Base-by-base conservation (phyloP, 768 basidiomycete genomes). In the Suillus subaureus region DNA sequence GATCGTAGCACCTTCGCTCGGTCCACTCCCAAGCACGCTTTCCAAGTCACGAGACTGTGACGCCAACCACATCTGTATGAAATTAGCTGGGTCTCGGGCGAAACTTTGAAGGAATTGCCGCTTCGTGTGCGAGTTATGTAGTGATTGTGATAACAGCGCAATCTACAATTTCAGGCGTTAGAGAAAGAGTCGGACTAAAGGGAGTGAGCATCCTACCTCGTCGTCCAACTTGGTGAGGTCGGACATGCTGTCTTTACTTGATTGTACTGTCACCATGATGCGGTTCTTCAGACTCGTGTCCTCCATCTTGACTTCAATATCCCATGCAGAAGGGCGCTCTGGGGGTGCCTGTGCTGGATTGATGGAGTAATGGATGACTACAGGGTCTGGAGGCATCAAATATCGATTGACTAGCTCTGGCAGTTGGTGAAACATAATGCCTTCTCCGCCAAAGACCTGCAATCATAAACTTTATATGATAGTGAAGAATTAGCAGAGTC, bases 231-330 rank as follows among this genome's bases (percentile, higher is more conserved):
- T 9, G 35, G 35, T 9, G 35, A 35, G 35, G 35, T 86, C 85
- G 66, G 87, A 86, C 6, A 83, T 78, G 58, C 89, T 9, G 35
- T 35, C 35, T 35, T 35, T 35, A 35, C 35, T 35, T 35, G 35
- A 35, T 9, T 35, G 35, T 8, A 9, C 35, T 9, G 35, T 35
- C 35, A 35, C 8, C 9, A 35, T 35, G 35, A 35, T 9, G 9
- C 9, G 35, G 35, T 35, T 35, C 9, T 35, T 35, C 51, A 91
- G 73, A 9, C 78, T 75, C 2, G 85, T 80, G 72, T 97, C 96
- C 71, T 97, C 96, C 75, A 90, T 85, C 75, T 94, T 96, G 13
- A 97, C 78, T 60, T 97, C 94, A 21, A 96, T 85, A 71, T 97
- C 96, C 84, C 89, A 97, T 5, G 93, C 94, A 63, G 84, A 83